Conservation (phyloP, 495 filamentous ascomycete genomes). For the Penicillium lividum region DNA sequence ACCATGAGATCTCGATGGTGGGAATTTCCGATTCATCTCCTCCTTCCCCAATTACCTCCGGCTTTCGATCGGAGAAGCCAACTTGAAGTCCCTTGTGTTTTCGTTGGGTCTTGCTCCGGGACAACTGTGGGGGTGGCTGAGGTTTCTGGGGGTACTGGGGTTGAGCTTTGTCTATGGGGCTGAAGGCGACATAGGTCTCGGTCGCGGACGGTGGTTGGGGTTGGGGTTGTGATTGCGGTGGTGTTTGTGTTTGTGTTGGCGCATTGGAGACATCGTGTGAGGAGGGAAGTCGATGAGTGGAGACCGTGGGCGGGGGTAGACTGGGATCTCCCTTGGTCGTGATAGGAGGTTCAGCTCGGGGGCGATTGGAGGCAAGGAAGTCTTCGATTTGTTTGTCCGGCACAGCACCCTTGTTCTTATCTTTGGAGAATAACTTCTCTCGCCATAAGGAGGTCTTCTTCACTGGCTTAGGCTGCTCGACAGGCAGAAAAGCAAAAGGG, state of each 20-base stretch:
- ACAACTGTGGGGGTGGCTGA: constrained; percentile 10
- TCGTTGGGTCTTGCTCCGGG: constrained; percentile 19
- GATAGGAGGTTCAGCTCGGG: constrained; percentile 4
- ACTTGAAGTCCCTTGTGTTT: constrained; percentile 66
- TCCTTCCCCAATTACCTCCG: constrained; percentile 82
- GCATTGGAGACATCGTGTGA: constrained; percentile 25
- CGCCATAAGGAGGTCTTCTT: constrained; percentile 47
- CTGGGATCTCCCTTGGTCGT: constrained; percentile 16
- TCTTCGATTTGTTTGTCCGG: constrained; percentile 46
- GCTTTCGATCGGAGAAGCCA: constrained; percentile 64
- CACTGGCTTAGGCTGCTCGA: constrained; percentile 36
- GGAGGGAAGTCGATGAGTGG: constrained; percentile 28
- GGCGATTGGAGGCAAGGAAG: constrained; percentile 42
- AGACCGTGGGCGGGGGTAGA: constrained; percentile 13
- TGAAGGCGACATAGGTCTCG: constrained; percentile 24
- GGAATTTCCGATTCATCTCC: constrained; percentile 78
- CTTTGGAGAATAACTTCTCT: constrained; percentile 51
- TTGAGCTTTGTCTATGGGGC: constrained; percentile 13
- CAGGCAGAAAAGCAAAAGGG: constrained; percentile 40
- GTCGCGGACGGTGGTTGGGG: constrained; percentile 11
- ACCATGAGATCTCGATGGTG: constrained; percentile 63
- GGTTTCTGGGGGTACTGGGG: background rate
- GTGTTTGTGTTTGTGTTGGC: constrained; percentile 18
- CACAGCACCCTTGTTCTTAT: constrained; percentile 36
- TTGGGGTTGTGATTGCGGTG: constrained; percentile 4